These are phyloP conservation scores for Ophiocordyceps camponoti-saundersi DNA, from an alignment of 2,329 filamentous ascomycete species.

Conservation along the genomic window DNA sequence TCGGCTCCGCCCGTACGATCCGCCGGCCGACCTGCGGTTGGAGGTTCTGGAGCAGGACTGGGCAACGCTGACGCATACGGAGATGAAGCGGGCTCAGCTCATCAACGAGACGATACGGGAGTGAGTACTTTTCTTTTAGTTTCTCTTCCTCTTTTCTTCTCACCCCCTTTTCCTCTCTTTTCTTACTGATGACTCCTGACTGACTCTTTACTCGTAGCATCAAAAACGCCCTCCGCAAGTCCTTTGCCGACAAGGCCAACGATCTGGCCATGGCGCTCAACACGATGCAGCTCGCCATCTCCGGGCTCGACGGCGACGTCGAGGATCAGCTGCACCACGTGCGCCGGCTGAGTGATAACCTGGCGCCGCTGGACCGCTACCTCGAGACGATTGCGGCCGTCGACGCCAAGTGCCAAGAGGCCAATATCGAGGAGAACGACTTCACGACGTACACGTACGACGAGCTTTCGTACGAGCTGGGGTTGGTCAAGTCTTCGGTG, in stretches of 20 bases:
- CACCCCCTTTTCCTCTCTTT: neutral
- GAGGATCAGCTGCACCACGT: conserved; percentile 89
- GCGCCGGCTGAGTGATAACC: conserved; percentile 64
- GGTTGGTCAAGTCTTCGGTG: conserved; percentile 78
- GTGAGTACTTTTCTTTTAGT: conserved; percentile 27
- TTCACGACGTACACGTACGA: conserved; percentile 99
- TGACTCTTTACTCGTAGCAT: conserved; percentile 35
- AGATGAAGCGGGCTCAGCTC: conserved; percentile 76
- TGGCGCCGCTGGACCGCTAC: conserved; percentile 81
- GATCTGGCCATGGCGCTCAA: conserved; percentile 93
- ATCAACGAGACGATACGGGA: conserved; percentile 98
- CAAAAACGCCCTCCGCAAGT: conserved; percentile 83
- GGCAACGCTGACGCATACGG: conserved; percentile 60
- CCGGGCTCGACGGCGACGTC: conserved; percentile 90
- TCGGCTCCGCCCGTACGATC: conserved; percentile 76
- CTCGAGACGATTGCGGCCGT: conserved; percentile 73
- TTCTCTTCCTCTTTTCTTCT: too few species aligned
- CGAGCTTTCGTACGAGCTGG: conserved; percentile 83
- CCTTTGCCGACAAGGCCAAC: conserved; percentile 95
- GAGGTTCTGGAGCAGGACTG: conserved; percentile 74
- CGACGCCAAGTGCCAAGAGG: conserved; percentile 80
- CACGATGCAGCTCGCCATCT: conserved; percentile 86
- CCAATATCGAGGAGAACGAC: conserved; percentile 98
- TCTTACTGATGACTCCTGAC: too few species aligned
- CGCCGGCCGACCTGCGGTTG: conserved; percentile 65